Evolutionary conservation across 2,329 filamentous ascomycete species (phyloP).

Genomic region (Didymella segeticola): DNA sequence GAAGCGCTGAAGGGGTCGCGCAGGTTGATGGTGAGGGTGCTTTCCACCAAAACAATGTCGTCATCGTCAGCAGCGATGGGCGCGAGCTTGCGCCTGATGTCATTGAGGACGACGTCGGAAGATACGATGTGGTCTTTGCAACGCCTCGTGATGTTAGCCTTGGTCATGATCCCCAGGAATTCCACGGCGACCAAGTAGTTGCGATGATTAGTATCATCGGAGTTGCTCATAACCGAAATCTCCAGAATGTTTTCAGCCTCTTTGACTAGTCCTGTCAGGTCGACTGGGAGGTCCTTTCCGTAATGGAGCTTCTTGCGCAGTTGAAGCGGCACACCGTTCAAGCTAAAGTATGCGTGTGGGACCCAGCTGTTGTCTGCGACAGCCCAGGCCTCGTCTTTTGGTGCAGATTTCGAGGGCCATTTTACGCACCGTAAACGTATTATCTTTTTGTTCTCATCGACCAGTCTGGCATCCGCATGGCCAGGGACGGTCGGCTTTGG

Average conservation of each 20-base stretch:
- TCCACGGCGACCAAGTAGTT: constrained; percentile 75
- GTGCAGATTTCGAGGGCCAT: constrained; percentile 38
- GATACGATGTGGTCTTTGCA: constrained; percentile 45
- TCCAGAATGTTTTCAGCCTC: constrained; percentile 68
- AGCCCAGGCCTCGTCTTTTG: constrained; percentile 65
- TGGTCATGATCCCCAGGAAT: constrained; percentile 62
- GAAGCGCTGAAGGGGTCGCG: constrained; percentile 56
- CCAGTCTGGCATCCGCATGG: constrained; percentile 39
- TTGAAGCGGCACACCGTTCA: constrained; percentile 65
- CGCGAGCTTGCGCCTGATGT: constrained; percentile 63
- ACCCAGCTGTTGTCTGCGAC: constrained; percentile 72
- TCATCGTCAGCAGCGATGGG: constrained; percentile 54
- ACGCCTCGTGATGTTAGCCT: constrained; percentile 46
- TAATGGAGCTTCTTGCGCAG: constrained; percentile 74
- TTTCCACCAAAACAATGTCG: constrained; percentile 52
- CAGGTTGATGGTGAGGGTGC: constrained; percentile 52
- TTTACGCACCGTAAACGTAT: constrained; percentile 74
- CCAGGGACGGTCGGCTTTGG: constrained; percentile 36
- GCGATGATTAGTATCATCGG: constrained; percentile 44
- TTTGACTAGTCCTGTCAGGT: constrained; percentile 69
- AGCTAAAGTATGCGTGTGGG: constrained; percentile 68
- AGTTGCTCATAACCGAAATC: constrained; percentile 48
- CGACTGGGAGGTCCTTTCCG: constrained; percentile 76
- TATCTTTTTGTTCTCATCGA: constrained; percentile 62
- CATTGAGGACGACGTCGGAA: constrained; percentile 58